phyloP scores from a whole-genome alignment of 1,284 basidiomycete genomes.

The Apiotrichum sp. region DNA sequence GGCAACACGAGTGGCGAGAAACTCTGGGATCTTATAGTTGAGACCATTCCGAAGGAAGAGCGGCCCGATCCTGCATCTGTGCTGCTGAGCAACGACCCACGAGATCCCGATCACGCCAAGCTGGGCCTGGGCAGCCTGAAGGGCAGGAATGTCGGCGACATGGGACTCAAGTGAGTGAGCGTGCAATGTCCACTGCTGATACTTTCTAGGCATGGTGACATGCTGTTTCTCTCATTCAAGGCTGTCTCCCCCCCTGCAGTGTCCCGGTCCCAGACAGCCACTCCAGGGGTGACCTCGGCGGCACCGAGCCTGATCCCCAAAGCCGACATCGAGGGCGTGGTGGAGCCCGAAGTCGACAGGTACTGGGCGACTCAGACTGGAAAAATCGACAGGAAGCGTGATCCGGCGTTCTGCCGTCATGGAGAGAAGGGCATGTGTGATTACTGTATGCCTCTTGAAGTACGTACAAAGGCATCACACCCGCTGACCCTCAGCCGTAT shows the following conservation, averaged over 20 bases:
- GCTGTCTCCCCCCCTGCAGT: slow-evolving; percentile 40
- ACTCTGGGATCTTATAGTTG: slow-evolving; percentile 54
- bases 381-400: slow-evolving; percentile 78
- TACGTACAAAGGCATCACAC: slow-evolving; percentile 28
- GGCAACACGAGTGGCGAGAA: slow-evolving; percentile 63
- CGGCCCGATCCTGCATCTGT: slow-evolving; percentile 63
- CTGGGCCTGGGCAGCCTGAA: slow-evolving; percentile 59
- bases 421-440: slow-evolving; percentile 97
- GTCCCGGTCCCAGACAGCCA: not conserved
- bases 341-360: slow-evolving; percentile 76
- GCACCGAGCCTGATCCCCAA: not conserved
- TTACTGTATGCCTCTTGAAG: slow-evolving; percentile 96
- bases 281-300: not conserved
- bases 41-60: slow-evolving; percentile 56
- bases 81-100: slow-evolving; percentile 78
- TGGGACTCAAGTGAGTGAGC: slow-evolving; percentile 75
- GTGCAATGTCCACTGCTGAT: not conserved
- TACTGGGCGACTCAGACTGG: slow-evolving; percentile 82
- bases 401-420: slow-evolving; percentile 86
- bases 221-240: slow-evolving; percentile 80
- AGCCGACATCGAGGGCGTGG: slow-evolving; percentile 45
- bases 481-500: slow-evolving; percentile 58
- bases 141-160: slow-evolving; percentile 62
- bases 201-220: slow-evolving; percentile 75
- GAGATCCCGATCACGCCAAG: slow-evolving; percentile 66